Conservation (phyloP, 225 moss, liverwort and hornwort genomes). For the Pseudoscleropodium purum region DNA sequence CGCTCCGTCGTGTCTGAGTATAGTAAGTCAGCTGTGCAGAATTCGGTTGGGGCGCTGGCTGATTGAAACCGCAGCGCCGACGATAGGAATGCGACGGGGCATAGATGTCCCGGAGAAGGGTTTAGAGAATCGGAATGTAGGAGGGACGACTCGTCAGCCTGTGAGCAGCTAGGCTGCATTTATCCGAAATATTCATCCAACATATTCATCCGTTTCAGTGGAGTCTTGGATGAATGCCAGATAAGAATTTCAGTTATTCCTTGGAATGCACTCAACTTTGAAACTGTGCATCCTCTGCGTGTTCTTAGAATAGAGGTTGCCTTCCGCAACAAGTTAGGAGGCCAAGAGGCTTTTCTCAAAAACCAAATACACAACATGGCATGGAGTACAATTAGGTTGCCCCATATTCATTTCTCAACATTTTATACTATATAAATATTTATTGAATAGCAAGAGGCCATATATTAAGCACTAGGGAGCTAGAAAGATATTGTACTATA, state of each 20-base stretch:
- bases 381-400: neutral
- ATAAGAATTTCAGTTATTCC: neutral
- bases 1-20: no score
- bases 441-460: no score
- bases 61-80: neutral
- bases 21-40: no score
- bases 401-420: rapidly evolving
- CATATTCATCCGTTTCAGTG: neutral
- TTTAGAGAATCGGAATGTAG: neutral
- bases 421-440: neutral
- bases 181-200: neutral
- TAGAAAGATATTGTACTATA: no score
- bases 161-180: neutral
- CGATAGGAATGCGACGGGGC: neutral
- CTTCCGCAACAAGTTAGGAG: neutral
- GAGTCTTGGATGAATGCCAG: neutral
- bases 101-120: neutral
- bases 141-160: neutral
- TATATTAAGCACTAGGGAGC: no score
- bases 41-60: neutral
- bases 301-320: neutral
- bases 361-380: no score
- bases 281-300: neutral
- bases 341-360: no score
- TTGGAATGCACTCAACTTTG: neutral